Percentiles rank a stretch among this genome's conserved stretches.
Evolutionary conservation across 2,329 filamentous ascomycete species (phyloP).

Genomic region (Fragosphaeria purpurea): DNA sequence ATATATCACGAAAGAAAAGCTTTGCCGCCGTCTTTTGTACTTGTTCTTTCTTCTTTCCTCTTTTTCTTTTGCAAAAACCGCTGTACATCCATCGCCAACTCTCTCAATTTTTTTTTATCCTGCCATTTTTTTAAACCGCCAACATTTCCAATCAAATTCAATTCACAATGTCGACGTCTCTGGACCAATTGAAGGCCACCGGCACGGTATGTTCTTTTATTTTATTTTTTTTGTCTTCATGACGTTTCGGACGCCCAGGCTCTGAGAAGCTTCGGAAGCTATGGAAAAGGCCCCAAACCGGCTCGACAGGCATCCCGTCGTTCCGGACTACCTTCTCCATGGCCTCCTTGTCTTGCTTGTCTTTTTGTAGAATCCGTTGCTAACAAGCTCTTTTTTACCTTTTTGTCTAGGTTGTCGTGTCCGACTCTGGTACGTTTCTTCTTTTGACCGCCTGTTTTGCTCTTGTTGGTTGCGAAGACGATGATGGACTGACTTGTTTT

Average conservation of each 20-base stretch:
- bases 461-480: conserved; percentile 11
- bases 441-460: conserved; percentile 10
- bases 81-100: background rate
- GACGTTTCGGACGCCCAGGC: too few species aligned
- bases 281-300: too few species aligned
- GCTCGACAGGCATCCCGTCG: background rate
- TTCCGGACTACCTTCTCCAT: background rate
- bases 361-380: conserved; percentile 8
- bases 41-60: background rate
- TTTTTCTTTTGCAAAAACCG: background rate
- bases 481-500: conserved; percentile 19
- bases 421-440: conserved; percentile 72
- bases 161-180: conserved; percentile 65
- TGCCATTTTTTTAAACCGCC: background rate
- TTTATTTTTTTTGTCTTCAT: background rate
- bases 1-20: too few species aligned
- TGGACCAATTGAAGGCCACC: conserved; percentile 93
- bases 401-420: conserved; percentile 68
- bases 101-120: background rate
- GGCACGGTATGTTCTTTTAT: conserved; percentile 69
- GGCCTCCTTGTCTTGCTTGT: background rate
- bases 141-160: conserved; percentile 5
- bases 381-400: conserved; percentile 12
- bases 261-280: too few species aligned
- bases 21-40: background rate